Evolutionary conservation across 257 asterid genomes (phyloP), one percentile per base, ranked within the genome.

Genomic region (Verbascum thapsus): DNA sequence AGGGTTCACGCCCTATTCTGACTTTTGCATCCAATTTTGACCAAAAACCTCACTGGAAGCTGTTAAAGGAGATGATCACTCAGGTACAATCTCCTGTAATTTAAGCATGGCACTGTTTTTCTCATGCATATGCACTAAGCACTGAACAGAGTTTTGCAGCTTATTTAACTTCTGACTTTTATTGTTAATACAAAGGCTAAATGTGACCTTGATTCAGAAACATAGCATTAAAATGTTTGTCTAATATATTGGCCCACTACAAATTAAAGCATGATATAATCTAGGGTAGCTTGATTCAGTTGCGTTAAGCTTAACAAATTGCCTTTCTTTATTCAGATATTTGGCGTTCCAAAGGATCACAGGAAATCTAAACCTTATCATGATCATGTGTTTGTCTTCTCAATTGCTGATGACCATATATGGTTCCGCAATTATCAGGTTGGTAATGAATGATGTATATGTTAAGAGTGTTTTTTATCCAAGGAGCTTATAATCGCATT

Each of bases 371-470:
- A 94, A 66, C 99, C 99, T 7, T 87, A 81, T 67, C 94, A 87
- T 57, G 97, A 90, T 74, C 97, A 90, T 51, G 86, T 94, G 18
- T 84, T 85, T 71, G 90, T 77, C 58, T 87, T 94, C 70, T 84
- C 99, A 61, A 85, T 94, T 61, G 88, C 75, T 42, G 99, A 94
- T 67, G 97, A 80, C 67, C 99, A 90, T 63, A 74, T 90, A 70
- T 94, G 99, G 99, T 90, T 90, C 71, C 87, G 99, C 22, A 94
- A 90, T 76, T 94, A 90, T 66, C 99, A 94, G 96, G 99, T 94
- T 44, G 2, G 79, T 72, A 26, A 26, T 26, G 32, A 30, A 50
- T 26, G 9, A 7, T 48, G 44, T 26, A 26, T 1, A 5, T 26
- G 32, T 5, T 26, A 26, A 26, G 32, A 26, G 32, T 26, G 32